Evolutionary conservation across 208 protist genomes (phyloP).

Genomic region (Leishmania arabica): DNA sequence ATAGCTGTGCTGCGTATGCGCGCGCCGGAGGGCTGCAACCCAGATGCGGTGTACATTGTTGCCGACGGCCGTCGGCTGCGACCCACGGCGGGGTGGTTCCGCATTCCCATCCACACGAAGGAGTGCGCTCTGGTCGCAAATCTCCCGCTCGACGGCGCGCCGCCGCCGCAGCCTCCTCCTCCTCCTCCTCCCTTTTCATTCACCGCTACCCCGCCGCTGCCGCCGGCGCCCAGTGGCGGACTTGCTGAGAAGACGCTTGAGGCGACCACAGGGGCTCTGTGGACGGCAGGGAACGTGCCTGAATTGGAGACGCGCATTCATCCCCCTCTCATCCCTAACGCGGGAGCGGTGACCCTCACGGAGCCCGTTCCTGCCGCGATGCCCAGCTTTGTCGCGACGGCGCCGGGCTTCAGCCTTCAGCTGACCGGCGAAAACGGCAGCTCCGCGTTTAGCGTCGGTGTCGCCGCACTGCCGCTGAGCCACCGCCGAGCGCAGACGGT

Average conservation of each 20-base stretch:
- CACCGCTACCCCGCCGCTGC: not conserved
- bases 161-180: too few relatives aligned
- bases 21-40: conserved; percentile 40
- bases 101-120: conserved; percentile 60
- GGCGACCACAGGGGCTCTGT: not conserved
- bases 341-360: not conserved
- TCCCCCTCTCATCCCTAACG: not conserved
- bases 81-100: conserved; percentile 62
- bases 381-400: conserved; percentile 43
- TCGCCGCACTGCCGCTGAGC: conserved; percentile 43
- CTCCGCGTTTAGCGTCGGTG: conserved; percentile 40
- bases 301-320: conserved; percentile 60
- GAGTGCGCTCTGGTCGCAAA: conserved; percentile 58
- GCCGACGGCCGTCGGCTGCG: conserved; percentile 54
- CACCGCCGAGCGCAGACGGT: conserved; percentile 54
- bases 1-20: conserved; percentile 57
- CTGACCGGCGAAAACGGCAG: conserved; percentile 60
- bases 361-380: not conserved
- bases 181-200: not conserved
- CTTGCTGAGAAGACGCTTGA: not conserved
- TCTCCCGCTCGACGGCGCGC: not conserved
- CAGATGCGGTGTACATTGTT: conserved; percentile 47
- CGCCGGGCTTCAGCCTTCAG: conserved; percentile 52
- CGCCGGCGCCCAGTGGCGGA: conserved; percentile 26
- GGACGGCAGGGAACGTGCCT: conserved; percentile 22